Conservation (phyloP, 331 rosid genomes). For the Stylosanthes scabra region DNA sequence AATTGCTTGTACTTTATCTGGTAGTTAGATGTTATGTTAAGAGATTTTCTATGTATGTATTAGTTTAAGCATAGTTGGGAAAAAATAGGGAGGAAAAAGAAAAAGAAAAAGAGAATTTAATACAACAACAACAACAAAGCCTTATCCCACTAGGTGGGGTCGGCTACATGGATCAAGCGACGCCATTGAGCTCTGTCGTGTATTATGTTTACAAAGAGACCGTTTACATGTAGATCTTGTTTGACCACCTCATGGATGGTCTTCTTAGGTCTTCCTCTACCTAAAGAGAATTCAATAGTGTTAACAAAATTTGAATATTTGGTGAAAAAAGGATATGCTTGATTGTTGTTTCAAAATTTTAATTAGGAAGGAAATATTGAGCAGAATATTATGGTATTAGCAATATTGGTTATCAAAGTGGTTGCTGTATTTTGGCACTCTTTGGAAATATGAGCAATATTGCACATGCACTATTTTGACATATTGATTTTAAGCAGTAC, state of each 20-base stretch:
- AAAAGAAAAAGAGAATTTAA: neutral
- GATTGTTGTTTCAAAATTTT: neutral
- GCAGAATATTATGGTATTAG: neutral
- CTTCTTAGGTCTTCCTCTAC: no score
- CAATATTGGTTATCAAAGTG: neutral
- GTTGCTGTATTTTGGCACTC: neutral
- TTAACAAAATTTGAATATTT: neutral
- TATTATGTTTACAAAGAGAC: no score
- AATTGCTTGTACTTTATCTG: neutral
- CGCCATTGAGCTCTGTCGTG: no score
- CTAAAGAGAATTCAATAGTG: neutral
- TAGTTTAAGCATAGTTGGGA: neutral
- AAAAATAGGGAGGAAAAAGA: neutral
- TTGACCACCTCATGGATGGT: no score
- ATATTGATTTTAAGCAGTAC: slow-evolving; percentile 55
- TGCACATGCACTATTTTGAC: slow-evolving; percentile 19
- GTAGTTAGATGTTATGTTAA: neutral
- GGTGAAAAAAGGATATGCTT: neutral
- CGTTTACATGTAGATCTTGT: no score
- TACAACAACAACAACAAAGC: no score
- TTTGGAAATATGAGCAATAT: neutral
- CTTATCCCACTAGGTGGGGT: no score
- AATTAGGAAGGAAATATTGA: neutral
- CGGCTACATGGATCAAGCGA: no score
- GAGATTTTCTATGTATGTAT: neutral